Evolutionary conservation across 73 alveolate genomes (phyloP).

Genomic region (Durusdinium trenchii): DNA sequence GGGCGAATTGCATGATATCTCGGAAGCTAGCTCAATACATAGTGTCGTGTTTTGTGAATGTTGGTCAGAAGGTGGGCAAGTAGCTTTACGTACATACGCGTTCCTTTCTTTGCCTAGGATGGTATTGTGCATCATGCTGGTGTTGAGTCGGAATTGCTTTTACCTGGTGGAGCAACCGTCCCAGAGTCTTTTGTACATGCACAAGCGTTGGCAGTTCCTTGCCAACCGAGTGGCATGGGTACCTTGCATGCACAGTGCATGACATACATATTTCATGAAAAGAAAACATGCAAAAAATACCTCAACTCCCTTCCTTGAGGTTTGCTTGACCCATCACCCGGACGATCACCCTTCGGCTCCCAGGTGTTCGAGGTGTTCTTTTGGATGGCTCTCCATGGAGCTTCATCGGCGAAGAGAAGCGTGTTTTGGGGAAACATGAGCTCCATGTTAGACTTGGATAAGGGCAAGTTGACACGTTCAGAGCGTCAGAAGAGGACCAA

Average conservation of each 20-base stretch:
- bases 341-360: background rate
- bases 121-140: background rate
- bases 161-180: conserved; percentile 38
- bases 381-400: conserved; percentile 48
- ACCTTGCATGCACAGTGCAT: background rate
- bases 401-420: background rate
- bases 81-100: too few relatives aligned
- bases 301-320: background rate
- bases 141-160: background rate
- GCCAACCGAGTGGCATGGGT: conserved; percentile 19
- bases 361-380: background rate
- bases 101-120: background rate
- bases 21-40: background rate
- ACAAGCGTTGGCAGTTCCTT: background rate
- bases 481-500: background rate
- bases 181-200: background rate
- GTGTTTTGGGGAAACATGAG: background rate
- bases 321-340: background rate
- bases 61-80: too few relatives aligned
- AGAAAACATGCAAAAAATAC: background rate
- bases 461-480: background rate
- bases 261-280: too few relatives aligned
- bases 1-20: conserved; percentile 7
- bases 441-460: background rate
- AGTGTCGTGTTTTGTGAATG: too few relatives aligned